Conservation (phyloP, 1,284 basidiomycete genomes). For the Tetrapyrgos nigripes region DNA sequence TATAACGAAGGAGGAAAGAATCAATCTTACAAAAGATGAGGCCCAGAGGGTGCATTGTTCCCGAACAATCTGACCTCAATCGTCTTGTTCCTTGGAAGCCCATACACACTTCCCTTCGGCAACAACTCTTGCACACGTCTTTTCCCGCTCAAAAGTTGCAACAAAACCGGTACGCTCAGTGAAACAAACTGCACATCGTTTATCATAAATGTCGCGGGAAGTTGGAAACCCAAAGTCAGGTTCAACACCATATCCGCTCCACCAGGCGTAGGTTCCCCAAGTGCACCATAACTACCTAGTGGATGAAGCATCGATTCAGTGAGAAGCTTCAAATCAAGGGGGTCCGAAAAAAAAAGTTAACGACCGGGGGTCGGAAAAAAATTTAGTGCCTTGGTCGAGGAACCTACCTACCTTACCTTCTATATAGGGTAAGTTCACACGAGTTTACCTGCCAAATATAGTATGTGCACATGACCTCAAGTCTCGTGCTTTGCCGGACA, state of each 20-base stretch:
- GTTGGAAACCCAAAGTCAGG: conserved; percentile 30
- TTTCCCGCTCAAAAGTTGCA: conserved; percentile 59
- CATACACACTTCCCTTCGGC: conserved; percentile 50
- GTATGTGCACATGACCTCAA: too few species aligned
- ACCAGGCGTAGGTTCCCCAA: conserved; percentile 37
- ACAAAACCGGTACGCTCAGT: conserved; percentile 51
- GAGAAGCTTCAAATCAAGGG: conserved; percentile 31
- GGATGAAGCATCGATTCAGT: conserved; percentile 39
- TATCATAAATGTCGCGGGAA: conserved; percentile 42
- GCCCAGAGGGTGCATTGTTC: conserved; percentile 34
- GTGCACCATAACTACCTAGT: conserved; percentile 30
- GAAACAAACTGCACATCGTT: conserved; percentile 42
- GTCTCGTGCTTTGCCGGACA: too few species aligned
- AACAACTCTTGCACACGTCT: conserved; percentile 48
- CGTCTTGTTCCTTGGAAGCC: conserved; percentile 50
- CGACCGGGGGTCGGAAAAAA: too few species aligned
- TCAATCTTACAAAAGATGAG: conserved; percentile 22
- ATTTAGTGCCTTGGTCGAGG: too few species aligned
- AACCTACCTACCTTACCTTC: too few species aligned
- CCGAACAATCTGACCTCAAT: conserved; percentile 52
- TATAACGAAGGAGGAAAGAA: background rate
- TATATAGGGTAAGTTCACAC: too few species aligned
- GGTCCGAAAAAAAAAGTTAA: too few species aligned
- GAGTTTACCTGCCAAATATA: too few species aligned
- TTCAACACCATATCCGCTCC: conserved; percentile 43